Conservation (phyloP, 331 rosid genomes). For the Telfairia occidentalis region DNA sequence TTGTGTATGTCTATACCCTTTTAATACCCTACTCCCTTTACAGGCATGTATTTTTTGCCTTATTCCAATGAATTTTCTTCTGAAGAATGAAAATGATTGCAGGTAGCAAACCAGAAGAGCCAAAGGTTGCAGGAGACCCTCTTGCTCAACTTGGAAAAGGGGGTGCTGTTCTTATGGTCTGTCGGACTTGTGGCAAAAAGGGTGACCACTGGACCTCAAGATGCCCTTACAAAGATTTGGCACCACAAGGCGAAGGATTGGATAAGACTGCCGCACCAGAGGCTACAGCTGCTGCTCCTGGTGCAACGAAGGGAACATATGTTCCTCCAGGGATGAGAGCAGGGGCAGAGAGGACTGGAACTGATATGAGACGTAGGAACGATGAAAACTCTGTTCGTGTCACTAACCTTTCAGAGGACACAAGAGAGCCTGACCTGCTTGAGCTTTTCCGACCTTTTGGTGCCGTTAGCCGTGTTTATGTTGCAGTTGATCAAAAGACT, state of each 20-base stretch:
- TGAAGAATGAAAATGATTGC: slow-evolving; percentile 9
- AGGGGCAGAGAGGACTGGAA: slow-evolving; percentile 53
- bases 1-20: background rate
- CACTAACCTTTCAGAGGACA: slow-evolving; percentile 92
- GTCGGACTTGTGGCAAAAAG: slow-evolving; percentile 88
- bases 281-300: slow-evolving; percentile 24
- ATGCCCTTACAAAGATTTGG: slow-evolving; percentile 91
- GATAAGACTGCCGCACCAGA: slow-evolving; percentile 57
- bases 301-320: slow-evolving; percentile 46
- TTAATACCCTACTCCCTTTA: background rate
- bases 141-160: slow-evolving; percentile 36
- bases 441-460: slow-evolving; percentile 96
- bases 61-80: background rate
- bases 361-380: slow-evolving; percentile 86
- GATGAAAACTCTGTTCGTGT: slow-evolving; percentile 95
- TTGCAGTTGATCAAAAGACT: slow-evolving; percentile 83
- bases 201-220: slow-evolving; percentile 98
- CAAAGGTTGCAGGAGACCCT: slow-evolving; percentile 54
- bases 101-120: slow-evolving; percentile 73
- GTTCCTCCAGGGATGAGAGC: slow-evolving; percentile 83
- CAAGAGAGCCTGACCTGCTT: slow-evolving; percentile 77
- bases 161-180: slow-evolving; percentile 84
- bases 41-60: background rate
- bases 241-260: slow-evolving; percentile 38
- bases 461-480: slow-evolving; percentile 76